Base-by-base conservation (phyloP, 768 basidiomycete species). In the Termitomyces sp. region DNA sequence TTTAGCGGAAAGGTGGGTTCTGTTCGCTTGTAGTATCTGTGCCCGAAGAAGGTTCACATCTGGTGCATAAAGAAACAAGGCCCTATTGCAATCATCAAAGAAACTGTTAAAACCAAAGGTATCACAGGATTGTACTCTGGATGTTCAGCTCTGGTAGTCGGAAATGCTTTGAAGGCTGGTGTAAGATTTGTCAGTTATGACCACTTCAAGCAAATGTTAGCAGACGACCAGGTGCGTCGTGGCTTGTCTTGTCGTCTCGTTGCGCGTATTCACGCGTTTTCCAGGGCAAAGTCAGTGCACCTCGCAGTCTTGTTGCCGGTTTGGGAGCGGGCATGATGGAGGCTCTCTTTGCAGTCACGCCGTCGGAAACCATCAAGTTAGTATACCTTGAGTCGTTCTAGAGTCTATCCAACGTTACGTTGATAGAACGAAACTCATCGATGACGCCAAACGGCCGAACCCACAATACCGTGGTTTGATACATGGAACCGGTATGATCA, bases 311-410 rank as follows among this genome's bases (percentile, higher is more conserved):
- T 33, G 66, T 93, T 47, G 90, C 90, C 58, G 90, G 90, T 32
- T 74, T 92, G 11, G 88, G 88, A 32, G 96, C 96, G 2, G 96
- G 96, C 3, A 84, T 94, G 85, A 88, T 78, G 66, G 96, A 98
- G 71, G 93, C 96, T 0, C 69, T 98, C 22, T 84, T 98, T 56
- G 96, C 96, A 2, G 96, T 99, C 3, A 98, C 96, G 0, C 96
- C 96, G 3, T 94, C 92, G 13, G 96, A 99, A 71, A 98, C 96
- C 0, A 97, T 98, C 78, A 99, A 99, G 96, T 95, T 49, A 43
- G 90, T 72, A 1, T 33, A 41, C 20, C 14, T 55, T 2, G 10
- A 24, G 44, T 14, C n/a, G 14, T 45, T 38, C 35, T 10, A 3
- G 8, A 43, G 11, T n/a, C 33, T 56, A 7, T 38, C 52, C 16